Conservation (phyloP, 768 basidiomycete genomes). For the Lactifluus subvellereus region DNA sequence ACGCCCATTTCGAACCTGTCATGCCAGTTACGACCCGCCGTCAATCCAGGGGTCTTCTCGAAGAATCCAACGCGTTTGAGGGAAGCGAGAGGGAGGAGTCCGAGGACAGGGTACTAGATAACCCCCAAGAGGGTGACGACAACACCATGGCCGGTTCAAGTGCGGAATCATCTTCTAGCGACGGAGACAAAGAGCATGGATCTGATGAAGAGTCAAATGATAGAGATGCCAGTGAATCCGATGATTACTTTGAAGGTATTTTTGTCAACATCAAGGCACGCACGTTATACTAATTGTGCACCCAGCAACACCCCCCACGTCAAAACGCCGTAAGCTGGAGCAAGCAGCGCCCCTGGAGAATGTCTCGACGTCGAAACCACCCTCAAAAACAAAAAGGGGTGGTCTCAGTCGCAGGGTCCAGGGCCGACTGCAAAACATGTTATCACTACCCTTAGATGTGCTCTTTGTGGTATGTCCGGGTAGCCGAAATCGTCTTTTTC, state of each 20-base stretch:
- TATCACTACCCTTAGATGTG: slow-evolving; percentile 17
- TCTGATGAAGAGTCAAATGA: neutral
- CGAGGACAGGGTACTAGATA: neutral
- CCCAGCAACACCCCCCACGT: neutral
- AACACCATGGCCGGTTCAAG: slow-evolving; percentile 9
- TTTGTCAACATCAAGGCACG: neutral
- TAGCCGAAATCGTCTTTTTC: neutral
- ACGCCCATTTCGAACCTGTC: neutral
- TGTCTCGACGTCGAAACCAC: neutral
- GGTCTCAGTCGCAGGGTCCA: neutral
- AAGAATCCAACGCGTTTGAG: neutral
- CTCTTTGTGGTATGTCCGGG: slow-evolving; percentile 15
- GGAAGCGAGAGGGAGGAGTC: neutral
- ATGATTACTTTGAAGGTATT: slow-evolving; percentile 2
- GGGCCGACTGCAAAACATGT: slow-evolving; percentile 21
- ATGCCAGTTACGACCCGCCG: slow-evolving; percentile 18
- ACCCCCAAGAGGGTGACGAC: neutral
- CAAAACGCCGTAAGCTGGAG: slow-evolving; percentile 12
- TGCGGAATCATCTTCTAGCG: slow-evolving; percentile 2
- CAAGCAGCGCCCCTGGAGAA: neutral
- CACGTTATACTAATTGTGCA: neutral
- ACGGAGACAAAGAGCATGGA: neutral
- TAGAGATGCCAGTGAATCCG: neutral
- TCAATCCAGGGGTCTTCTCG: neutral
- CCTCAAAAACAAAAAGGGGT: neutral